Evolutionary conservation across 2,329 filamentous ascomycete species (phyloP).

Genomic region (Clathrospora elynae): DNA sequence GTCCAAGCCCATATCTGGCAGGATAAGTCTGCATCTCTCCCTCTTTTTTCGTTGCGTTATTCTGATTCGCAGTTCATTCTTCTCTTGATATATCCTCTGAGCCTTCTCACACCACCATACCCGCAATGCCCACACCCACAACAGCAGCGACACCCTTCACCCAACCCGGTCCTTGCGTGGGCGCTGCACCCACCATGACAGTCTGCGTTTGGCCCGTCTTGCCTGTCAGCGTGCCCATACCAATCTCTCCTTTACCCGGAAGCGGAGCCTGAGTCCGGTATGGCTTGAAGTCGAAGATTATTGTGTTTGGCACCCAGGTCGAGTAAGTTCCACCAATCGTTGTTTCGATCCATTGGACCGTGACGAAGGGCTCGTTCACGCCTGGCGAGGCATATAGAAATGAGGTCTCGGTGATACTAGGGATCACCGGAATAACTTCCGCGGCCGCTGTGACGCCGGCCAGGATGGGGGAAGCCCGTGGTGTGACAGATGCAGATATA

Average conservation of each 20-base stretch:
- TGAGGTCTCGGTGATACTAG: constrained; percentile 6
- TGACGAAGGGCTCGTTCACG: constrained; percentile 29
- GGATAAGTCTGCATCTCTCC: constrained; percentile 1
- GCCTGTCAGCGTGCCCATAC: constrained; percentile 45
- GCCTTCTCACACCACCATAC: constrained; percentile 21
- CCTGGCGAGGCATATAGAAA: background rate
- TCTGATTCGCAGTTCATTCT: background rate
- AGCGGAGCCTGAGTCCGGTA: constrained; percentile 24
- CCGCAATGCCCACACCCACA: constrained; percentile 32
- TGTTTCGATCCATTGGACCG: constrained; percentile 43
- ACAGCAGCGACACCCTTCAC: constrained; percentile 25
- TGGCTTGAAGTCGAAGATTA: constrained; percentile 34
- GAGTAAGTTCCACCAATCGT: constrained; percentile 28
- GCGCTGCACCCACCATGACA: constrained; percentile 28
- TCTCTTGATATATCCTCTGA: background rate
- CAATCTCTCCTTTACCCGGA: constrained; percentile 40
- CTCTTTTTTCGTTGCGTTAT: background rate
- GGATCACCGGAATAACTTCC: background rate
- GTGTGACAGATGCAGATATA: background rate
- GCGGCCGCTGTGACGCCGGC: background rate
- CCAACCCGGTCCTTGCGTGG: constrained; percentile 24
- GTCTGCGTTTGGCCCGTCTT: constrained; percentile 36
- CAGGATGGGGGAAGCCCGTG: background rate
- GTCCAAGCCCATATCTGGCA: constrained; percentile 1
- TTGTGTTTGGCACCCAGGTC: constrained; percentile 43